Conservation (phyloP, 2,329 filamentous ascomycete species). For the Fusarium sp. region DNA sequence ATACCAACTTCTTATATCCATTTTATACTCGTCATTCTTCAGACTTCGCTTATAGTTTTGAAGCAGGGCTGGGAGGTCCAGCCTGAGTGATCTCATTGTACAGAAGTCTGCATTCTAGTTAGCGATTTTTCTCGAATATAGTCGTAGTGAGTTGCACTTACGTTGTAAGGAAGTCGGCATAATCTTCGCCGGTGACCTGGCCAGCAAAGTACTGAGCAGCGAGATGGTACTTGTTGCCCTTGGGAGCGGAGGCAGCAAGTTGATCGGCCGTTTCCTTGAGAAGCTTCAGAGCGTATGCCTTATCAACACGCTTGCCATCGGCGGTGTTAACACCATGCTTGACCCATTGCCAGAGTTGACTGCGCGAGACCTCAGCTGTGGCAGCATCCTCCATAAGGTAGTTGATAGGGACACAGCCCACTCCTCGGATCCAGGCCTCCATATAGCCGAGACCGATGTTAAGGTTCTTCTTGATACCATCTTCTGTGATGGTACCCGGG, state of each 20-base stretch:
- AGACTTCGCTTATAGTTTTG: slow-evolving; percentile 65
- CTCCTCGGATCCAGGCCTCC: slow-evolving; percentile 96
- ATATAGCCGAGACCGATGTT: slow-evolving; percentile 98
- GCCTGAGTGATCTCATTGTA: slow-evolving; percentile 89
- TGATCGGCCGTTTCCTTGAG: slow-evolving; percentile 86
- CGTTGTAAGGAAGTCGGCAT: slow-evolving; percentile 93
- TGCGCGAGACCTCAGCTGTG: slow-evolving; percentile 93
- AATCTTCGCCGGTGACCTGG: slow-evolving; percentile 97
- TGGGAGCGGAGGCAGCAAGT: slow-evolving; percentile 77
- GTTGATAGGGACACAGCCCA: slow-evolving; percentile 98
- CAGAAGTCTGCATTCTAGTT: slow-evolving; percentile 68
- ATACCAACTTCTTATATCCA: slow-evolving; percentile 11
- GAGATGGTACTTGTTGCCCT: slow-evolving; percentile 91
- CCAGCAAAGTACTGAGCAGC: slow-evolving; percentile 92
- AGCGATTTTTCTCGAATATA: not conserved
- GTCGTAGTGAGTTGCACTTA: slow-evolving; percentile 58
- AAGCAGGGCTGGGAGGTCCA: slow-evolving; percentile 68
- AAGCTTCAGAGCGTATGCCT: slow-evolving; percentile 87
- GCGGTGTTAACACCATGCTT: slow-evolving; percentile 78
- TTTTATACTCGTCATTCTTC: slow-evolving; percentile 12
- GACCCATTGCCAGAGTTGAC: slow-evolving; percentile 97
- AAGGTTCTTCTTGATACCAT: slow-evolving; percentile 96
- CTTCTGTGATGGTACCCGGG: slow-evolving; percentile 90
- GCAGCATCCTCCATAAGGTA: slow-evolving; percentile 98
- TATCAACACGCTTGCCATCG: slow-evolving; percentile 93